These are phyloP conservation scores for Alternaria postmessia DNA, from an alignment of 2,329 filamentous ascomycete genomes.

Conservation along the genomic window DNA sequence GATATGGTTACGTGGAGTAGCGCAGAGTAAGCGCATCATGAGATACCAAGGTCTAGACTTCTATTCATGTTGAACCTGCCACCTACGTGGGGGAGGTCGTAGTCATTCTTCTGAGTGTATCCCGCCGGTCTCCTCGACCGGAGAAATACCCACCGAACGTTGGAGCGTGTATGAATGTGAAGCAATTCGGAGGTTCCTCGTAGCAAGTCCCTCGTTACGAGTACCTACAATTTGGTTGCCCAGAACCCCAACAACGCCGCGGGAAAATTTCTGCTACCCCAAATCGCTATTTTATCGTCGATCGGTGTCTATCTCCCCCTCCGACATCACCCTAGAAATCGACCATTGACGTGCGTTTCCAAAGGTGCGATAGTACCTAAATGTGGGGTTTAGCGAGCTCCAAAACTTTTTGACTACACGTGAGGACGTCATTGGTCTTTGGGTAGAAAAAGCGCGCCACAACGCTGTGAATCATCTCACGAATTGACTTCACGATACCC, in stretches of 20 bases:
- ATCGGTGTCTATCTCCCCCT: conserved; percentile 19
- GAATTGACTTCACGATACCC: not conserved
- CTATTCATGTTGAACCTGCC: conserved; percentile 9
- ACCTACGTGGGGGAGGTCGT: not conserved
- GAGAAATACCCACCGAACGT: not conserved
- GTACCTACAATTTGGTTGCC: not conserved
- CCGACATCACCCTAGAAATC: conserved; percentile 17
- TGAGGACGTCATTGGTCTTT: conserved; percentile 25
- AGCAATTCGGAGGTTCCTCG: not conserved
- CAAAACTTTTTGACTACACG: conserved; percentile 37
- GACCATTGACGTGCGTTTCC: conserved; percentile 21
- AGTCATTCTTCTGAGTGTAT: conserved; percentile 4
- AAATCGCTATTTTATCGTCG: conserved; percentile 10
- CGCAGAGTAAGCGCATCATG: conserved; percentile 20
- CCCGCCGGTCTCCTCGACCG: not conserved
- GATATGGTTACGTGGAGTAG: conserved; percentile 26
- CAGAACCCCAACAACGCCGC: conserved; percentile 9
- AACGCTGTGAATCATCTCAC: conserved; percentile 6
- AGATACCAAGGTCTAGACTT: conserved; percentile 23
- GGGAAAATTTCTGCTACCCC: conserved; percentile 22
- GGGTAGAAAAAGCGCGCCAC: conserved; percentile 28
- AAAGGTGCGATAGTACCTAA: conserved; percentile 24
- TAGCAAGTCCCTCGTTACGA: not conserved
- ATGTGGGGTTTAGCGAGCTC: conserved; percentile 39
- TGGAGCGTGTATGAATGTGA: not conserved